Conservation (phyloP, 208 protist species). For the Acanthamoeba royreba region DNA sequence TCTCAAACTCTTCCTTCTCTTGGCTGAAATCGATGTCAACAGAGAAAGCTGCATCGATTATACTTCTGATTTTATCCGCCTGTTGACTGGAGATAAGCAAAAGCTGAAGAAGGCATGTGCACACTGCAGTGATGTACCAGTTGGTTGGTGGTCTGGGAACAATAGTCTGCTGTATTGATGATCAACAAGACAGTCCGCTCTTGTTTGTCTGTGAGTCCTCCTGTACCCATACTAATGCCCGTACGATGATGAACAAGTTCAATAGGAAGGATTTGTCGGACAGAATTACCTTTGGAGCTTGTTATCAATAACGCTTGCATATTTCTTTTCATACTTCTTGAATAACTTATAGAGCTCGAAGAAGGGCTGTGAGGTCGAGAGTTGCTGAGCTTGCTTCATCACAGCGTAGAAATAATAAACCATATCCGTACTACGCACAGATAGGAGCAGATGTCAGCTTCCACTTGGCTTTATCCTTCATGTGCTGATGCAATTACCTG, state of each 20-base stretch:
- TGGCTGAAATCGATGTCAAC: background rate
- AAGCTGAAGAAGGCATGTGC: background rate
- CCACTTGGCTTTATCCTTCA: too few relatives aligned
- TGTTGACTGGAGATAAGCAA: background rate
- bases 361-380: slow-evolving; percentile 49
- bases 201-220: slow-evolving; percentile 28
- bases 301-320: slow-evolving; percentile 4
- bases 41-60: background rate
- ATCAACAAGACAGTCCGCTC: slow-evolving; percentile 29
- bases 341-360: slow-evolving; percentile 55
- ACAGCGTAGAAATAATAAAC: slow-evolving; percentile 31
- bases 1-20: background rate
- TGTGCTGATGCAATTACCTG: background rate
- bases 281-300: slow-evolving; percentile 21
- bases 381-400: slow-evolving; percentile 30
- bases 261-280: background rate
- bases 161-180: slow-evolving; percentile 69
- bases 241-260: background rate
- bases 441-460: too few relatives aligned
- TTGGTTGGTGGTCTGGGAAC: slow-evolving; percentile 34
- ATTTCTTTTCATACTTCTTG: slow-evolving; percentile 54
- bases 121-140: background rate
- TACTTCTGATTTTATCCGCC: background rate
- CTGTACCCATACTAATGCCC: background rate
- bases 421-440: slow-evolving; percentile 56